Conservation (phyloP, 441 rosid species). For the Pelargonium myrrhifolium region DNA sequence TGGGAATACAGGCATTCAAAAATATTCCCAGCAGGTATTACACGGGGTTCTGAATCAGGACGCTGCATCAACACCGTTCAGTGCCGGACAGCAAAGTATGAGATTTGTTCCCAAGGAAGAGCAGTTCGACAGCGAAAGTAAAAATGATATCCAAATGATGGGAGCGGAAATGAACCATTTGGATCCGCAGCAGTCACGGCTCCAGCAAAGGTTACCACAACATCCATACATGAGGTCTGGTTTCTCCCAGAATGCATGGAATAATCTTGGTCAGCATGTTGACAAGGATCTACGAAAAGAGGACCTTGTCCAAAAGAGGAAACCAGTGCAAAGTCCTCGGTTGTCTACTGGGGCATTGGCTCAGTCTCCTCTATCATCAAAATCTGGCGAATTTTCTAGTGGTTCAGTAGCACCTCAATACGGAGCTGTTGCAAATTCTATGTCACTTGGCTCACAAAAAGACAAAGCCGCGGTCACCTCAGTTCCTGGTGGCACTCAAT, state of each 20-base stretch:
- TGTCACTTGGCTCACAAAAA: constrained; percentile 47
- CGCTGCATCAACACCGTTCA: constrained; percentile 45
- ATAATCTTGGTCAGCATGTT: constrained; percentile 50
- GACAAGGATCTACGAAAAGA: constrained; percentile 68
- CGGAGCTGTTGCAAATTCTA: constrained; percentile 49
- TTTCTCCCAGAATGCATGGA: constrained; percentile 62
- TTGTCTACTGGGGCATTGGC: constrained; percentile 67
- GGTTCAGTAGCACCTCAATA: constrained; percentile 77
- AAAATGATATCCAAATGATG: constrained; percentile 41
- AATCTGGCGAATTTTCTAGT: constrained; percentile 93
- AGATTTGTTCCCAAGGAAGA: constrained; percentile 67
- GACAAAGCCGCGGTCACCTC: constrained; percentile 68
- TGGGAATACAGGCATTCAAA: constrained; percentile 48
- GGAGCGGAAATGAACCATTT: constrained; percentile 32
- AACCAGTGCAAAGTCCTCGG: constrained; percentile 81
- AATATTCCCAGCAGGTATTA: constrained; percentile 59
- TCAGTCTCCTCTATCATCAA: constrained; percentile 89
- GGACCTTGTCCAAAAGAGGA: constrained; percentile 66
- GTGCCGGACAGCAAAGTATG: constrained; percentile 52
- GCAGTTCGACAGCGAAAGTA: constrained; percentile 48
- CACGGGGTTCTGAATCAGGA: constrained; percentile 67
- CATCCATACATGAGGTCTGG: constrained; percentile 49
- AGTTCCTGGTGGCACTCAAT: constrained; percentile 52
- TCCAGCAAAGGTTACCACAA: constrained; percentile 50
- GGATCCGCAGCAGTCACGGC: constrained; percentile 37